These are phyloP conservation scores for Rubia yunnanensis DNA, from an alignment of 257 asterid genomes.

Conservation along the genomic window DNA sequence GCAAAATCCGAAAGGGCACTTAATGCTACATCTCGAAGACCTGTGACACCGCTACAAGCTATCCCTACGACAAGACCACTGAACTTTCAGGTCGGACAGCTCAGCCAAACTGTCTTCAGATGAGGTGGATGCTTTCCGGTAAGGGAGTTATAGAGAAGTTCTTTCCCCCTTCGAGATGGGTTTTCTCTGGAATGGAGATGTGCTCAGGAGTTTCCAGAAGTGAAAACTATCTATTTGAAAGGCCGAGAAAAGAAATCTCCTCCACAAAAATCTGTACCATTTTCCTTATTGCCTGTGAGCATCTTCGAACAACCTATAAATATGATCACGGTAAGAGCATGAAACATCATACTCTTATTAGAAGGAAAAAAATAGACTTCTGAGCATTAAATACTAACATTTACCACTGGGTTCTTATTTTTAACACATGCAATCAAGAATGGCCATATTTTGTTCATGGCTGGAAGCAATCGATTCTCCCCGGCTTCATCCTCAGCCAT, in stretches of 20 bases:
- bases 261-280: conserved; percentile 63
- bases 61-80: no score
- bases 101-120: no score
- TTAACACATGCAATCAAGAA: conserved; percentile 68
- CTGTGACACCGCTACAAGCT: no score
- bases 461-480: conserved; percentile 87
- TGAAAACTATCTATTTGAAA: conserved; percentile 65
- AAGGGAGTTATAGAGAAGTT: no score
- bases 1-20: conserved; percentile 53
- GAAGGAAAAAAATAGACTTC: conserved; percentile 11
- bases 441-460: conserved; percentile 83
- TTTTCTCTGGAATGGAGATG: no score
- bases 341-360: not conserved
- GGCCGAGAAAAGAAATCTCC: conserved; percentile 93
- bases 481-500: conserved; percentile 61
- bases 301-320: no score
- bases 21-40: conserved; percentile 36
- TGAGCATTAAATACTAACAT: not conserved
- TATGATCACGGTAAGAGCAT: no score
- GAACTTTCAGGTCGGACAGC: no score
- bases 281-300: no score
- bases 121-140: no score
- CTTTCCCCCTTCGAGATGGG: no score
- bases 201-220: conserved; percentile 70
- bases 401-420: conserved; percentile 72